These are phyloP conservation scores for Trichodelitschia bisporula DNA, from an alignment of 495 filamentous ascomycete species.

Conservation along the genomic window DNA sequence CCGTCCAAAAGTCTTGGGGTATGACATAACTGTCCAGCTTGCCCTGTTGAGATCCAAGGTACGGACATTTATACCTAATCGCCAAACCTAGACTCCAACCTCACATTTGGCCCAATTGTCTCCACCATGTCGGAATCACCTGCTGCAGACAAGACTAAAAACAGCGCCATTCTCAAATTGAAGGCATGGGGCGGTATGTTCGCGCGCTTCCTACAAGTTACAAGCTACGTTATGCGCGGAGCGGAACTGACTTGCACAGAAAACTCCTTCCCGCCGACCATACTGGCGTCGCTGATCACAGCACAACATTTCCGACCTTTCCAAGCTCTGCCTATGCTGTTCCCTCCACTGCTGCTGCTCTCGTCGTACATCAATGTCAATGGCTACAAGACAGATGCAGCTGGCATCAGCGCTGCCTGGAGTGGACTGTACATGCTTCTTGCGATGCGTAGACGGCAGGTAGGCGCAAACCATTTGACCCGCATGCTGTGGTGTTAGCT, in stretches of 20 bases:
- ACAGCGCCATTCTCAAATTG: constrained; percentile 25
- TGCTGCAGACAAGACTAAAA: constrained; percentile 14
- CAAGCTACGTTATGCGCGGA: constrained; percentile 8
- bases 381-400: constrained; percentile 56
- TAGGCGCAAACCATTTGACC: constrained; percentile 5
- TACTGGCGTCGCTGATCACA: constrained; percentile 55
- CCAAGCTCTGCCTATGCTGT: constrained; percentile 50
- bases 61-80: no score
- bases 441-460: constrained; percentile 38
- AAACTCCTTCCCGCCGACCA: constrained; percentile 51
- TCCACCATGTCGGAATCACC: constrained; percentile 5
- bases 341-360: constrained; percentile 69
- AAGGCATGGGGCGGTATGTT: constrained; percentile 51
- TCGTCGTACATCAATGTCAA: constrained; percentile 61
- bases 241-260: no score
- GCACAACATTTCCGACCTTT: constrained; percentile 55
- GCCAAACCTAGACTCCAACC: no score
- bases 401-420: constrained; percentile 68
- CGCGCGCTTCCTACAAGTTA: not conserved
- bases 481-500: constrained; percentile 2
- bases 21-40: no score
- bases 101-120: no score
- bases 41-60: no score
- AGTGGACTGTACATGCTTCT: constrained; percentile 64
- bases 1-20: no score